Evolutionary conservation across 169 alveolate genomes (phyloP), one percentile per base, ranked within the genome.

Genomic region (Plasmodium vivax): DNA sequence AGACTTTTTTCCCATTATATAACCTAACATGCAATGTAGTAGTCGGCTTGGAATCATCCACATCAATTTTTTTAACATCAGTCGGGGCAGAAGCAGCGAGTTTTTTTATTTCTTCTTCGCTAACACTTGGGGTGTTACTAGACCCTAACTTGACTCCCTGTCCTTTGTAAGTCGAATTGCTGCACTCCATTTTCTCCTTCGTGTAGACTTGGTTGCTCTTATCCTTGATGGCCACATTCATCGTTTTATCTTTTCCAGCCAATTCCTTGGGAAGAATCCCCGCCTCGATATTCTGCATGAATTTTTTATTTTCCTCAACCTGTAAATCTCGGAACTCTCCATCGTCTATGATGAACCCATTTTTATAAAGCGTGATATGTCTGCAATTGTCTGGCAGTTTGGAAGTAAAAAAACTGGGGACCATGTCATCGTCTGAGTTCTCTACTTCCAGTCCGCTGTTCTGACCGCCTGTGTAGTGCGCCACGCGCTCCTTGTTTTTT

Each of bases 221-320:
- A 85, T 95, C 97, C 82, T 92, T 95, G 38, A 95, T 16, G 12
- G 96, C 97, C 72, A 95, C 91, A 85, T 93, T 84, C 54, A 95
- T 51, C 16, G 93, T 82, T 85, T 96, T 85, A 71, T 96, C 96
- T 10, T 95, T 95, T 47, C 90, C 96, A 47, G 96, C 96, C 10
- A 98, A 96, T 94, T 98, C 99, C 47, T 96, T 97, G 8, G 99
- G 99, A 19, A 98, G 99, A n/a, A 97, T 90, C 3, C 99, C 99
- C 82, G 97, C 96, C 83, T 97, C 98, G 7, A 98, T 96, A 92
- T 98, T 98, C n/a, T 96, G 93, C 96, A 98, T 96, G 84, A 98
- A 98, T 80, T 95, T 83, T 56, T 97, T 96, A 92, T 98, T 98
- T 85, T 98, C 98, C 14, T 98, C 98, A 3, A 94, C 56, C 19